Conservation (phyloP, 345 rosid genomes). For the Anastatica hierochuntica region DNA sequence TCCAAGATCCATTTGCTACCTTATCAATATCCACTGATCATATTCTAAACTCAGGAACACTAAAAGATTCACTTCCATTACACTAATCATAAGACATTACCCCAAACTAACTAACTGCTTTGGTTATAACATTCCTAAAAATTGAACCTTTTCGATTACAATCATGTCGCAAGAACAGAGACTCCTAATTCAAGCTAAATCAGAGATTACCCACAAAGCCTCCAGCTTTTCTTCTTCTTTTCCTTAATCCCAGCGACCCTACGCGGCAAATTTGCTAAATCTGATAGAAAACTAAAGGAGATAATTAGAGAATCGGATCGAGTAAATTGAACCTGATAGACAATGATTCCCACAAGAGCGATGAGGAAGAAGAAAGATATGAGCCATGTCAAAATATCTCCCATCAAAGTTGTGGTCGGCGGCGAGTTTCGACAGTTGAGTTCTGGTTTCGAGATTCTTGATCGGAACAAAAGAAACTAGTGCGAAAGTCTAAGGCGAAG, state of each 20-base stretch:
- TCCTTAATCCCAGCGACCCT: too few relatives aligned
- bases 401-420: constrained; percentile 40
- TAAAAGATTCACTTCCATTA: too few relatives aligned
- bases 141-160: not conserved
- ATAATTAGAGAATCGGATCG: not conserved
- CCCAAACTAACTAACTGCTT: too few relatives aligned
- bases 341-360: constrained; percentile 55
- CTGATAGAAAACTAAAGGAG: too few relatives aligned
- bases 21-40: too few relatives aligned
- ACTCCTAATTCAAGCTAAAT: too few relatives aligned
- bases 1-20: not conserved
- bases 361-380: constrained; percentile 75
- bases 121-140: not conserved
- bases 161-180: not conserved
- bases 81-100: not conserved
- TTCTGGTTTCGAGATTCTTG: constrained; percentile 7
- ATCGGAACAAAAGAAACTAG: not conserved
- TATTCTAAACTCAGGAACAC: not conserved
- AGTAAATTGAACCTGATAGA: constrained; percentile 60
- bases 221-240: too few relatives aligned
- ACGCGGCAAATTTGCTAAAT: not conserved
- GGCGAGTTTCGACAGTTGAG: constrained; percentile 6
- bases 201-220: too few relatives aligned
- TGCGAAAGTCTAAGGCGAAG: not conserved
- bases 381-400: constrained; percentile 72